Percentiles rank a stretch among this genome's conserved stretches.
Conservation (phyloP, 2,329 filamentous ascomycete genomes). For the Penicillium sp. region DNA sequence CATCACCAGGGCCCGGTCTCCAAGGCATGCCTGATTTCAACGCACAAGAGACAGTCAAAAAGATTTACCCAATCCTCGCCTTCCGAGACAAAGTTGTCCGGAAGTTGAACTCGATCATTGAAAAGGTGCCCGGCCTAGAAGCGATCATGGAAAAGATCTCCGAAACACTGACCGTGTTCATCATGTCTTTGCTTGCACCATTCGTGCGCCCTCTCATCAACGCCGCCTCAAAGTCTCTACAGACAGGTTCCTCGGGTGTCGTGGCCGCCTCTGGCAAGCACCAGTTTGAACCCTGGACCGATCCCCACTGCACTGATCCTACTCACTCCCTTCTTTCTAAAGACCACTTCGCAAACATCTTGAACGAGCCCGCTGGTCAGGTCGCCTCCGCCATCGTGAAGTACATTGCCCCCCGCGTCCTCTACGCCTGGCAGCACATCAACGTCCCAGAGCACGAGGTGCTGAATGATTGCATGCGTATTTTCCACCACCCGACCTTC, state of each 20-base stretch:
- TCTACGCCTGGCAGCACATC: slow-evolving; percentile 92
- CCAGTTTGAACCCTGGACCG: slow-evolving; percentile 78
- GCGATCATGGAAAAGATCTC: slow-evolving; percentile 89
- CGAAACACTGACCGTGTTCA: slow-evolving; percentile 87
- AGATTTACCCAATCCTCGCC: slow-evolving; percentile 92
- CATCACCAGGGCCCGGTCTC: slow-evolving; percentile 51
- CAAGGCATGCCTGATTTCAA: slow-evolving; percentile 80
- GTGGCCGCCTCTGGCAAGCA: slow-evolving; percentile 68
- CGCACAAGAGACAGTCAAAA: slow-evolving; percentile 69
- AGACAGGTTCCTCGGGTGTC: slow-evolving; percentile 76
- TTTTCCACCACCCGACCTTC: slow-evolving; percentile 88
- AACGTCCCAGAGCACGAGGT: slow-evolving; percentile 81
- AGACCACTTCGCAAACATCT: slow-evolving; percentile 77
- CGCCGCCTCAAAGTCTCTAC: slow-evolving; percentile 78
- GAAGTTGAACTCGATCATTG: slow-evolving; percentile 75
- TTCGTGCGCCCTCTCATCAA: slow-evolving; percentile 92
- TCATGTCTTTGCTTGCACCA: slow-evolving; percentile 85
- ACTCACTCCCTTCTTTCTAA: slow-evolving; percentile 83
- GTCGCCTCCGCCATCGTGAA: slow-evolving; percentile 75
- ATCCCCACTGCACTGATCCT: slow-evolving; percentile 72
- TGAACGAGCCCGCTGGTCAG: slow-evolving; percentile 74
- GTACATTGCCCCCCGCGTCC: slow-evolving; percentile 81
- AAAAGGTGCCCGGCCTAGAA: slow-evolving; percentile 90
- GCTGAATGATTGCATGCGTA: slow-evolving; percentile 72
- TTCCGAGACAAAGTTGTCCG: slow-evolving; percentile 95